phyloP scores from a whole-genome alignment of 2,329 filamentous ascomycete species.

The Phyllosticta paracitricarpa region DNA sequence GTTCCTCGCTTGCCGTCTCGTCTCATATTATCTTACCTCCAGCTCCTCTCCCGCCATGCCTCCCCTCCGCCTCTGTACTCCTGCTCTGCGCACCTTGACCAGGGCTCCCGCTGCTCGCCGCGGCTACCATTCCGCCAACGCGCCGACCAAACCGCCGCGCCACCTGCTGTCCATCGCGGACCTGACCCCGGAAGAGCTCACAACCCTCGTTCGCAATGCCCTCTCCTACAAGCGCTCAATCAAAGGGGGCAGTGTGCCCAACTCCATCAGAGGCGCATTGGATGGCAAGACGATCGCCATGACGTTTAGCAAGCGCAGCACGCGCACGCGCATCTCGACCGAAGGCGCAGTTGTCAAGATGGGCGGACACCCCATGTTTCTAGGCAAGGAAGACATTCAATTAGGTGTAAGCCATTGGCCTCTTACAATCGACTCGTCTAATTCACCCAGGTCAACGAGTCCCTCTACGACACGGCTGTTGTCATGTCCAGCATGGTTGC shows the following conservation, averaged over 20 bases:
- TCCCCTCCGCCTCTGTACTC: conserved; percentile 20
- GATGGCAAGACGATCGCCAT: conserved; percentile 77
- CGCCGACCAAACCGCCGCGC: conserved; percentile 49
- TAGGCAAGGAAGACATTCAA: conserved; percentile 93
- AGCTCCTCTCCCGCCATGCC: conserved; percentile 19
- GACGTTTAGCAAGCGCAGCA: conserved; percentile 95
- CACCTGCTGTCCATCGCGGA: conserved; percentile 91
- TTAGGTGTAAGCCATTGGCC: conserved; percentile 56
- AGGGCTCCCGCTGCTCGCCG: conserved; percentile 18
- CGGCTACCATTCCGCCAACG: conserved; percentile 24
- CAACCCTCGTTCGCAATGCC: conserved; percentile 74
- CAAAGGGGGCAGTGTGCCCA: conserved; percentile 55
- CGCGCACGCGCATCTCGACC: conserved; percentile 84
- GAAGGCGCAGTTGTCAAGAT: conserved; percentile 82
- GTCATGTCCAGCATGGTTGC: conserved; percentile 72
- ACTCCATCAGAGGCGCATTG: conserved; percentile 51
- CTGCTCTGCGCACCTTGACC: conserved; percentile 22
- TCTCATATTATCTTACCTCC: background rate
- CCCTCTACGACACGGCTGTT: conserved; percentile 79
- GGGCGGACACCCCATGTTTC: conserved; percentile 91
- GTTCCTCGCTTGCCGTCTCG: conserved; percentile 9
- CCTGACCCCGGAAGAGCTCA: conserved; percentile 68
- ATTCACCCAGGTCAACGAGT: conserved; percentile 68
- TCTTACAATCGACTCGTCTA: background rate
- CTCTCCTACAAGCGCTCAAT: conserved; percentile 63